Conservation (phyloP, 2,329 filamentous ascomycete genomes). For the Rhynchosporium agropyri region DNA sequence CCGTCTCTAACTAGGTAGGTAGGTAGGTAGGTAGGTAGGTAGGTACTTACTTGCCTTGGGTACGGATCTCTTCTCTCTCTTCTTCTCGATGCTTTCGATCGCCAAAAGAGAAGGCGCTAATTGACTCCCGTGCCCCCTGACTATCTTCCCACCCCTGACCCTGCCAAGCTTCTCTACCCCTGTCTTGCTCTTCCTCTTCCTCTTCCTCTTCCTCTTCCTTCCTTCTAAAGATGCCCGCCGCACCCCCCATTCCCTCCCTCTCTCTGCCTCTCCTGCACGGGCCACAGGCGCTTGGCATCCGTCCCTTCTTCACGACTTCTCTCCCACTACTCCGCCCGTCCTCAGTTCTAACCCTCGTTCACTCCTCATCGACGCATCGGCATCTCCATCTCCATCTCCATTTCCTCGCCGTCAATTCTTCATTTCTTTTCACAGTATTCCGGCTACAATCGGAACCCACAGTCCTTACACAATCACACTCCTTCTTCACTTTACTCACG, state of each 20-base stretch:
- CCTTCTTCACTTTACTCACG: slow-evolving; percentile 12
- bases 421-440: slow-evolving; percentile 33
- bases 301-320: too few relatives aligned
- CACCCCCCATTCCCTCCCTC: too few relatives aligned
- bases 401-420: slow-evolving; percentile 20
- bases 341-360: too few relatives aligned
- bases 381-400: neutral
- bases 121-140: too few relatives aligned
- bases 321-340: too few relatives aligned
- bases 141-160: too few relatives aligned
- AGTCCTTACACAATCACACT: slow-evolving; percentile 20
- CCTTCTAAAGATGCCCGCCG: neutral
- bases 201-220: slow-evolving; percentile 16
- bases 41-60: slow-evolving; percentile 13
- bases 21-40: neutral
- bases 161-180: too few relatives aligned
- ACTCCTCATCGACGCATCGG: neutral
- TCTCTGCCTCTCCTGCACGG: too few relatives aligned
- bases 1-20: too few relatives aligned
- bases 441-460: slow-evolving; percentile 30
- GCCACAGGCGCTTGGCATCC: too few relatives aligned
- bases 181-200: slow-evolving; percentile 11
- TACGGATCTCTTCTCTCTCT: slow-evolving; percentile 3
- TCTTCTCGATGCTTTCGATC: too few relatives aligned
- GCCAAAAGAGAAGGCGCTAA: too few relatives aligned